These are phyloP conservation scores for Saccharomyces kudriavzevii DNA, from an alignment of 805 yeast species.

Conservation along the genomic window DNA sequence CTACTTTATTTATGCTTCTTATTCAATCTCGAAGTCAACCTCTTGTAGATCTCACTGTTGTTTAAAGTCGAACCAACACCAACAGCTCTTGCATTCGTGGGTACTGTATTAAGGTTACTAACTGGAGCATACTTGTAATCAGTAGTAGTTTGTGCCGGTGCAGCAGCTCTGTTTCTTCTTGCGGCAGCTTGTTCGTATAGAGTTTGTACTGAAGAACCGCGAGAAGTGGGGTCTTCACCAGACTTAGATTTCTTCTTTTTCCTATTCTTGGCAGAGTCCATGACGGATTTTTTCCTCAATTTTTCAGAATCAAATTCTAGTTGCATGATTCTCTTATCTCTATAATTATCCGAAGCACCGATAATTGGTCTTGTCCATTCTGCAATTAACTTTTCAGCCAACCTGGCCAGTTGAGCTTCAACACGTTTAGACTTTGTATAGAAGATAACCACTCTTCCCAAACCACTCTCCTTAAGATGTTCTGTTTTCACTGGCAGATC, in stretches of 20 bases:
- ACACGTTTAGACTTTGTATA: constrained; percentile 87
- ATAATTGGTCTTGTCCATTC: constrained; percentile 98
- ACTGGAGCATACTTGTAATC: constrained; percentile 89
- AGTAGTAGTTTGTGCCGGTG: constrained; percentile 83
- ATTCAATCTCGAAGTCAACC: constrained; percentile 45
- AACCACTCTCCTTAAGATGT: constrained; percentile 87
- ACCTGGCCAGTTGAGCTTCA: constrained; percentile 75
- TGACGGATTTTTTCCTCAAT: constrained; percentile 33
- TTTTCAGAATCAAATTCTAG: constrained; percentile 59
- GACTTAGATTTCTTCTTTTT: constrained; percentile 25
- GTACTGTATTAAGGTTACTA: constrained; percentile 42
- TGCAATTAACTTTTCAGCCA: constrained; percentile 85
- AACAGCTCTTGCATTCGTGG: constrained; percentile 34
- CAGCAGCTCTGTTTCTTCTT: constrained; percentile 89
- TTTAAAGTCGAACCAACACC: constrained; percentile 47
- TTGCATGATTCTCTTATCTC: constrained; percentile 70
- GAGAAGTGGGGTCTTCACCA: constrained; percentile 7
- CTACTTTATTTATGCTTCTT: constrained; percentile 18
- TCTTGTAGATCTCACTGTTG: constrained; percentile 73
- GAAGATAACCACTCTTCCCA: constrained; percentile 88
- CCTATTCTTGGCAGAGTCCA: constrained; percentile 26
- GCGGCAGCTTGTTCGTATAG: constrained; percentile 85
- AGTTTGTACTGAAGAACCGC: constrained; percentile 39
- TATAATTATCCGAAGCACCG: constrained; percentile 89
- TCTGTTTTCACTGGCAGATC: constrained; percentile 89